Evolutionary conservation across 352 stramenopile genomes (phyloP).

Genomic region (Peronospora destructor): DNA sequence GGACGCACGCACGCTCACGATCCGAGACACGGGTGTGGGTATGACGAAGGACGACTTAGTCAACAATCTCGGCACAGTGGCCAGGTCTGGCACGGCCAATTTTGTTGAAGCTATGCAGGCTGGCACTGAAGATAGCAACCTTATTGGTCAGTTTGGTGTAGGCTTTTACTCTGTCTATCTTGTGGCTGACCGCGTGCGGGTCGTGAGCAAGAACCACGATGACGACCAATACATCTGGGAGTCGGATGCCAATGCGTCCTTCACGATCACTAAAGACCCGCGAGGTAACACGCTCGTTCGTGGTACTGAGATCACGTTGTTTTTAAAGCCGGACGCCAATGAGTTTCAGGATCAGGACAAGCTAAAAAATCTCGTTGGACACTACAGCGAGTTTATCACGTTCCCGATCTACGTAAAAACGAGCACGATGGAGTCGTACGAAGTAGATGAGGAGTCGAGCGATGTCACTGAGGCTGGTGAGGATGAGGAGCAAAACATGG

Average conservation of each 20-base stretch:
- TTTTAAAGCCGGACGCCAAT: constrained; percentile 96
- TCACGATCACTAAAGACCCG: constrained; percentile 94
- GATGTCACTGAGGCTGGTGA: constrained; percentile 45
- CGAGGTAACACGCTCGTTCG: constrained; percentile 92
- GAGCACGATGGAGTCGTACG: constrained; percentile 86
- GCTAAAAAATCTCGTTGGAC: constrained; percentile 92
- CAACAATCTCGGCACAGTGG: constrained; percentile 94
- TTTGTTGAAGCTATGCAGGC: constrained; percentile 96
- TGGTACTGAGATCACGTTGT: constrained; percentile 98
- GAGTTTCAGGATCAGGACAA: constrained; percentile 94
- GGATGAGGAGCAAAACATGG: constrained; percentile 46
- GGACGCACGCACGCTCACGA: constrained; percentile 94
- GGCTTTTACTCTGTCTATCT: constrained; percentile 99
- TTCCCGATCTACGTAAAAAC: constrained; percentile 99
- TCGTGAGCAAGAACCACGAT: constrained; percentile 96
- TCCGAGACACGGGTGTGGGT: constrained; percentile 96
- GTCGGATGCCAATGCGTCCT: constrained; percentile 94
- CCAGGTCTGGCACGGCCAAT: constrained; percentile 97
- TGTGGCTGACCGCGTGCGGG: constrained; percentile 92
- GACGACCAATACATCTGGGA: constrained; percentile 99
- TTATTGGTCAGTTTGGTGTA: constrained; percentile 99
- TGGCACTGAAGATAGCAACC: constrained; percentile 85
- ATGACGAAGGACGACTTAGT: constrained; percentile 99
- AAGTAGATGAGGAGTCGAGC: constrained; percentile 85
- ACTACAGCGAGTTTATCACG: constrained; percentile 99